Conservation (phyloP, 768 basidiomycete genomes). For the Filobasidium floriforme region DNA sequence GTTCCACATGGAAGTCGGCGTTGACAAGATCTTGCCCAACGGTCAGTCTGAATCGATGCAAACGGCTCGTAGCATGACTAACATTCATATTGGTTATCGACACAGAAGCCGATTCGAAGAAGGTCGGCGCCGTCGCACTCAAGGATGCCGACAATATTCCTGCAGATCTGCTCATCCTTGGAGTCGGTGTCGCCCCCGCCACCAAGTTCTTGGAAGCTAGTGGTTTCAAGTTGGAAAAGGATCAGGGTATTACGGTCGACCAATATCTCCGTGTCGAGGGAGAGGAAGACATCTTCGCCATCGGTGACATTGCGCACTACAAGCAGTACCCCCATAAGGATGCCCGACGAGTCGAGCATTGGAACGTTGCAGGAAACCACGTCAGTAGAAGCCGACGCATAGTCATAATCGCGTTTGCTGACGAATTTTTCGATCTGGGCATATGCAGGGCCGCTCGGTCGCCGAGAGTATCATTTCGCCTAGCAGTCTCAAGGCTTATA, state of each 20-base stretch:
- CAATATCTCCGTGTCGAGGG: constrained; percentile 57
- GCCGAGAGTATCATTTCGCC: constrained; percentile 63
- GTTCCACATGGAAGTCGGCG: constrained; percentile 68
- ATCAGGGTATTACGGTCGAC: constrained; percentile 71
- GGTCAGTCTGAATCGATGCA: constrained; percentile 39
- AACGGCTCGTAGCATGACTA: not conserved
- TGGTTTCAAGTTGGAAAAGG: constrained; percentile 56
- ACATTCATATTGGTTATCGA: not conserved
- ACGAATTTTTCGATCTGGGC: not conserved
- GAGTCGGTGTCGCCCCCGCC: constrained; percentile 75
- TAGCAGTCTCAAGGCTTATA: constrained; percentile 42
- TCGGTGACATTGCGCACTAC: constrained; percentile 74
- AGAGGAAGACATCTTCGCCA: constrained; percentile 37
- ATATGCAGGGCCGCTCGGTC: constrained; percentile 59
- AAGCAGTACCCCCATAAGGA: constrained; percentile 64
- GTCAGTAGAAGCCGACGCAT: constrained; percentile 19
- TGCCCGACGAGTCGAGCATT: constrained; percentile 73
- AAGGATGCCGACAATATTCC: constrained; percentile 57
- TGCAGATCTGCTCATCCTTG: constrained; percentile 75
- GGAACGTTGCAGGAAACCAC: constrained; percentile 86
- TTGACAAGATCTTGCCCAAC: constrained; percentile 60
- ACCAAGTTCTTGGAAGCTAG: constrained; percentile 70
- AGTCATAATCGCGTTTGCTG: not conserved
- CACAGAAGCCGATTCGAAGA: constrained; percentile 47
- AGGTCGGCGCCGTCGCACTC: constrained; percentile 61